phyloP scores from a whole-genome alignment of 805 yeast genomes.

The Brettanomyces custersianus region DNA sequence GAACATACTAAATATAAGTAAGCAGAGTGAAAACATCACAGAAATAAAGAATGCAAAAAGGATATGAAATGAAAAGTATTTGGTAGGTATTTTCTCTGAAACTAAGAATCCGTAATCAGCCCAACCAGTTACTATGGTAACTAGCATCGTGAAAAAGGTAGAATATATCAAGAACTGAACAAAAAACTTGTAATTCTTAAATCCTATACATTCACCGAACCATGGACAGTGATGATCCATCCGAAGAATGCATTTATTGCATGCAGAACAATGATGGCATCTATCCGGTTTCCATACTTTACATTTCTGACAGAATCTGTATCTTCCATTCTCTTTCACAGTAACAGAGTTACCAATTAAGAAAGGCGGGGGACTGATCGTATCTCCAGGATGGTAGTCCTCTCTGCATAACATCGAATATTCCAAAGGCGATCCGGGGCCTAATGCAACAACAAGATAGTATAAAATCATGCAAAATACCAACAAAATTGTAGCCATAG shows the following conservation, averaged over 20 bases:
- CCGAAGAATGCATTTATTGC: slow-evolving; percentile 35
- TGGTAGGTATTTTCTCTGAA: slow-evolving; percentile 13
- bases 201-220: slow-evolving; percentile 87
- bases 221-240: slow-evolving; percentile 77
- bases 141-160: slow-evolving; percentile 35
- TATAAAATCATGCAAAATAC: slow-evolving; percentile 39
- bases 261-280: slow-evolving; percentile 47
- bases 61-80: slow-evolving; percentile 46
- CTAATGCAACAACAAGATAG: slow-evolving; percentile 39
- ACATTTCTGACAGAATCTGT: slow-evolving; percentile 49
- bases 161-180: slow-evolving; percentile 60
- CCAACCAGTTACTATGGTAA: slow-evolving; percentile 31
- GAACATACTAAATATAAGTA: slow-evolving; percentile 47
- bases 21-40: slow-evolving; percentile 44
- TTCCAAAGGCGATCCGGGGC: slow-evolving; percentile 63
- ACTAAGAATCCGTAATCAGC: slow-evolving; percentile 41
- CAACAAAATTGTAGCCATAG: slow-evolving; percentile 24
- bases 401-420: slow-evolving; percentile 31
- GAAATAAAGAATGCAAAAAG: slow-evolving; percentile 52
- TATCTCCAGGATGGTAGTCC: slow-evolving; percentile 12
- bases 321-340: slow-evolving; percentile 50
- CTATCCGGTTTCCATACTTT: slow-evolving; percentile 53
- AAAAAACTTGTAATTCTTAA: slow-evolving; percentile 69
- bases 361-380: slow-evolving; percentile 32
- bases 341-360: slow-evolving; percentile 32